Conservation (phyloP, 2,329 filamentous ascomycete species). For the Colletotrichum abscissum region DNA sequence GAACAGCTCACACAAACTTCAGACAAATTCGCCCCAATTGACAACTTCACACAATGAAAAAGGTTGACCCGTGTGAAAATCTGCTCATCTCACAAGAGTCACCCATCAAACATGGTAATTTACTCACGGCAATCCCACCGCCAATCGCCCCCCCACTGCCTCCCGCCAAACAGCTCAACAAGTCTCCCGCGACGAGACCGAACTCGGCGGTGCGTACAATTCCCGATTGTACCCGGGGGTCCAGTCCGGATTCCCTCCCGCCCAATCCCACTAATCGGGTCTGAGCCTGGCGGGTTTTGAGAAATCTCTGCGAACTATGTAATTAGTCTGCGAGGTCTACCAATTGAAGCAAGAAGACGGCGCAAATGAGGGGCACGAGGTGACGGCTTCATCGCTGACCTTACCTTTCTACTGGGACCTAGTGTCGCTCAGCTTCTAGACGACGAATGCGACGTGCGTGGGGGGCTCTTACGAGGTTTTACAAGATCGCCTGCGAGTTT, state of each 20-base stretch:
- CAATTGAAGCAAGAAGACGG: background rate
- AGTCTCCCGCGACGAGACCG: background rate
- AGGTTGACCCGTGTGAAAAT: background rate
- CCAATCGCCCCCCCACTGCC: background rate
- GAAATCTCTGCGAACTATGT: background rate
- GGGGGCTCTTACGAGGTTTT: too few relatives aligned
- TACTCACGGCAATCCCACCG: background rate
- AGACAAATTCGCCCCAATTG: background rate
- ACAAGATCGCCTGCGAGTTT: background rate
- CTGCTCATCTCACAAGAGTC: background rate
- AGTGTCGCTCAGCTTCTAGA: background rate
- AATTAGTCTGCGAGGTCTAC: background rate
- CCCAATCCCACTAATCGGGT: slow-evolving; percentile 7
- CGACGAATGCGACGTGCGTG: background rate
- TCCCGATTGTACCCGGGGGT: slow-evolving; percentile 8
- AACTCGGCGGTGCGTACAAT: background rate
- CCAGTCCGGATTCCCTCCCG: background rate
- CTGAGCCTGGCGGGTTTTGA: background rate
- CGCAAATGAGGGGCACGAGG: background rate
- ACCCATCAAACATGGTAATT: too few relatives aligned
- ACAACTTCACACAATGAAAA: background rate
- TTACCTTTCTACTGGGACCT: slow-evolving; percentile 1
- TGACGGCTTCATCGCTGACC: background rate
- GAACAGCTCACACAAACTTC: background rate
- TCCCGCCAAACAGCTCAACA: background rate